A percentile compares a stretch with the other conserved stretches of the same genome.
phyloP scores from a whole-genome alignment of 345 rosid species.

The Lepidium africanum region DNA sequence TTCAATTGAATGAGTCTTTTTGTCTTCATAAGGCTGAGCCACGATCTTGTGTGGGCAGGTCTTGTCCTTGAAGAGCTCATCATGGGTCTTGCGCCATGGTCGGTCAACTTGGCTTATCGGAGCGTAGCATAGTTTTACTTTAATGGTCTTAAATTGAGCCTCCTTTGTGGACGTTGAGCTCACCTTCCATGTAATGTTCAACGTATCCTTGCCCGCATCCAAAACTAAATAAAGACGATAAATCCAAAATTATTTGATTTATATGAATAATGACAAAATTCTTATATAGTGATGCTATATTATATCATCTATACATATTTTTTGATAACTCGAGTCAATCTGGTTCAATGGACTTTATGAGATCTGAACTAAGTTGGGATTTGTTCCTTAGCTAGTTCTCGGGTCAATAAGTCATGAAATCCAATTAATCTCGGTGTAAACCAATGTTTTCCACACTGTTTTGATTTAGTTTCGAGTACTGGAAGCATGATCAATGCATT shows the following conservation, averaged over 20 bases:
- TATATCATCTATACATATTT: background rate
- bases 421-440: no score
- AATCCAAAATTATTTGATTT: background rate
- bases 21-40: slow-evolving; percentile 8
- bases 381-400: no score
- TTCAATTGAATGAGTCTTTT: background rate
- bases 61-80: slow-evolving; percentile 31
- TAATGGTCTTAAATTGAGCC: slow-evolving; percentile 3
- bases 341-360: no score
- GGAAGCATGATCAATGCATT: no score
- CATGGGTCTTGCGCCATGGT: slow-evolving; percentile 33
- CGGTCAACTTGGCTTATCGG: slow-evolving; percentile 31
- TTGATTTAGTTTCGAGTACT: no score
- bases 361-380: no score
- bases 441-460: no score
- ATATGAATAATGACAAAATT: background rate
- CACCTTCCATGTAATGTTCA: slow-evolving; percentile 25
- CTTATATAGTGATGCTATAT: background rate
- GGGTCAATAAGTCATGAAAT: no score
- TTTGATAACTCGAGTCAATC: no score
- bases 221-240: slow-evolving; percentile 17
- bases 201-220: slow-evolving; percentile 14
- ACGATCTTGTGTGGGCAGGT: slow-evolving; percentile 33
- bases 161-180: slow-evolving; percentile 7
- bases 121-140: slow-evolving; percentile 34